Conservation (phyloP, 2,329 filamentous ascomycete species). For the Fusarium circinatum region DNA sequence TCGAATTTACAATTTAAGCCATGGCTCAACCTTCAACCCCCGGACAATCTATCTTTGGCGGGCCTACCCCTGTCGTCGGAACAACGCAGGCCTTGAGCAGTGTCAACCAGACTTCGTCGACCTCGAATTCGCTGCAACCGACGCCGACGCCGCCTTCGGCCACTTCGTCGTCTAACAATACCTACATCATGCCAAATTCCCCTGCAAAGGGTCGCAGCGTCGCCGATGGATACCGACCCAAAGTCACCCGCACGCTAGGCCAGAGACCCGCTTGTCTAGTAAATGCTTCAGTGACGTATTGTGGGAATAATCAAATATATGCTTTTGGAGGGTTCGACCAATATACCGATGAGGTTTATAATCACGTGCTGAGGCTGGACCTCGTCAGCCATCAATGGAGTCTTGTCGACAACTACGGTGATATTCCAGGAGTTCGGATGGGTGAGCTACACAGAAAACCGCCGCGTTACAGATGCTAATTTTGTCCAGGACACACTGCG, state of each 20-base stretch:
- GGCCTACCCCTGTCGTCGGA: slow-evolving; percentile 46
- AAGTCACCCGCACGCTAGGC: slow-evolving; percentile 80
- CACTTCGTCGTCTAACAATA: slow-evolving; percentile 70
- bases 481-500: slow-evolving; percentile 81
- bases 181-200: slow-evolving; percentile 91
- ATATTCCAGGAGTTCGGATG: slow-evolving; percentile 97
- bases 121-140: slow-evolving; percentile 41
- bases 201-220: slow-evolving; percentile 74
- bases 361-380: slow-evolving; percentile 92
- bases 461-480: slow-evolving; percentile 9
- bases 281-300: slow-evolving; percentile 99
- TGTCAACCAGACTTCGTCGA: slow-evolving; percentile 44
- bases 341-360: slow-evolving; percentile 99
- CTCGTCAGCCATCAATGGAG: slow-evolving; percentile 91
- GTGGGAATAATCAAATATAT: slow-evolving; percentile 96
- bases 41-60: slow-evolving; percentile 61
- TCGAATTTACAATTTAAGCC: slow-evolving; percentile 38
- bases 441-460: slow-evolving; percentile 64
- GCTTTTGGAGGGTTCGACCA: slow-evolving; percentile 99
- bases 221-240: slow-evolving; percentile 83
- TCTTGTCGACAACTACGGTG: slow-evolving; percentile 96
- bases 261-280: slow-evolving; percentile 93
- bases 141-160: slow-evolving; percentile 40
- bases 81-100: slow-evolving; percentile 39
- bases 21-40: slow-evolving; percentile 61